Percentiles rank a stretch among this genome's conserved stretches.
Conservation (phyloP, 2,329 filamentous ascomycete genomes). For the Epichloe sp. region DNA sequence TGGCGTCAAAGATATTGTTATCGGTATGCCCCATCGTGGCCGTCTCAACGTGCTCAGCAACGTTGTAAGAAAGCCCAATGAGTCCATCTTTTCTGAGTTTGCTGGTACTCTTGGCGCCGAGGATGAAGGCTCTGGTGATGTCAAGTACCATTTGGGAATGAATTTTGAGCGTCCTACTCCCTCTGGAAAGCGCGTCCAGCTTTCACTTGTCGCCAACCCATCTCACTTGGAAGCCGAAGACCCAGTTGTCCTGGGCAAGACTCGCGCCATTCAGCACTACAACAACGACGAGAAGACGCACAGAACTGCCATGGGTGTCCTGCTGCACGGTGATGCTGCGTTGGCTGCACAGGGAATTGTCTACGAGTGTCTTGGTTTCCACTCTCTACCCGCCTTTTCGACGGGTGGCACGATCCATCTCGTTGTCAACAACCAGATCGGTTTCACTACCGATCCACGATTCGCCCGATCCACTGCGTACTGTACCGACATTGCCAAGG, state of each 20-base stretch:
- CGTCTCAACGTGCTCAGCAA: constrained; percentile 96
- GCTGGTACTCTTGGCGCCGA: constrained; percentile 74
- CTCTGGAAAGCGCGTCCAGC: constrained; percentile 97
- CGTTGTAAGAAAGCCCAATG: constrained; percentile 97
- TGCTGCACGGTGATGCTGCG: constrained; percentile 93
- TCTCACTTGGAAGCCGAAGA: constrained; percentile 98
- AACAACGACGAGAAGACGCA: constrained; percentile 91
- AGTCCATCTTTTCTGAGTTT: constrained; percentile 99
- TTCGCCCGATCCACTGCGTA: constrained; percentile 96
- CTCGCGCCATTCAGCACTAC: constrained; percentile 95
- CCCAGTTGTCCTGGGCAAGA: constrained; percentile 94
- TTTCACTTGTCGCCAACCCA: constrained; percentile 94
- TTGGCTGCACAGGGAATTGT: constrained; percentile 95
- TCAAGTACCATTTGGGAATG: constrained; percentile 99
- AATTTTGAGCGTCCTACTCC: constrained; percentile 98
- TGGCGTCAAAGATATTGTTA: constrained; percentile 97
- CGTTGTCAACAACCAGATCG: constrained; percentile 99
- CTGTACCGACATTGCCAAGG: constrained; percentile 98
- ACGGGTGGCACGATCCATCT: constrained; percentile 95
- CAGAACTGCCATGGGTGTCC: constrained; percentile 82
- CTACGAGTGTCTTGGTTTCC: constrained; percentile 97
- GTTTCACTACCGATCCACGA: constrained; percentile 96
- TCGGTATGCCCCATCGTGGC: constrained; percentile 98
- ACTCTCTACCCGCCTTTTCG: constrained; percentile 88
- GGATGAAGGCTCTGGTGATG: constrained; percentile 94